Conservation (phyloP, 2,329 filamentous ascomycete genomes). For the Fusarium newnesense region DNA sequence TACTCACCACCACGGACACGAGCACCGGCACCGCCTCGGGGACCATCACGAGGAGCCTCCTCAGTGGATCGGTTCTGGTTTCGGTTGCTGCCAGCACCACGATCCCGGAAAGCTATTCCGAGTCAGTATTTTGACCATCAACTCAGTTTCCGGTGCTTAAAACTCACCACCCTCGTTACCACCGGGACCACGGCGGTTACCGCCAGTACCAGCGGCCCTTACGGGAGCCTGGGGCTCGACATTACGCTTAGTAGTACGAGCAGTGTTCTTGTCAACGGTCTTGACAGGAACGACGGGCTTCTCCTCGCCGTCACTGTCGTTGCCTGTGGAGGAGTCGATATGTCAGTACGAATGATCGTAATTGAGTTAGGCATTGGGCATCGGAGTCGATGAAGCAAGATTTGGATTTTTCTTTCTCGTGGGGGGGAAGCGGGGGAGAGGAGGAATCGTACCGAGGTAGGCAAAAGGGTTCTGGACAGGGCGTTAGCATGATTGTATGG, state of each 20-base stretch:
- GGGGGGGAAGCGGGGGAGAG: conserved; percentile 37
- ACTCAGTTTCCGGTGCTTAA: conserved; percentile 1
- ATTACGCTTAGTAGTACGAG: conserved; percentile 86
- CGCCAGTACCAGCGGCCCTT: conserved; percentile 54
- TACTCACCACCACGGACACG: conserved; percentile 68
- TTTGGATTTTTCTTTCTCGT: conserved; percentile 18
- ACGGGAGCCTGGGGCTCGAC: conserved; percentile 77
- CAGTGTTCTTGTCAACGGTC: conserved; percentile 85
- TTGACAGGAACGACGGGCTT: conserved; percentile 87
- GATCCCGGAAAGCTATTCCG: conserved; percentile 84
- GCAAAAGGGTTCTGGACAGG: conserved; percentile 91
- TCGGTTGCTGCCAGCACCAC: conserved; percentile 79
- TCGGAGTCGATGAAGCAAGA: conserved; percentile 34
- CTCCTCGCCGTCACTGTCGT: conserved; percentile 68
- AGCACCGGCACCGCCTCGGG: conserved; percentile 72
- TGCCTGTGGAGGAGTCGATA: conserved; percentile 56
- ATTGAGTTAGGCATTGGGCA: conserved; percentile 18
- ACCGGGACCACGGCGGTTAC: conserved; percentile 66
- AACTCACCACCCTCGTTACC: conserved; percentile 89
- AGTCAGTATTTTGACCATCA: conserved; percentile 18
- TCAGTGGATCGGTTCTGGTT: conserved; percentile 86
- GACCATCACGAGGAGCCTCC: conserved; percentile 66
- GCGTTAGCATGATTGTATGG: conserved; percentile 32
- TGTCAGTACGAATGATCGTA: conserved; percentile 42
- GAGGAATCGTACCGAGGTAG: conserved; percentile 84